Base-by-base conservation (phyloP, 768 basidiomycete species). In the Lentinula sp. region DNA sequence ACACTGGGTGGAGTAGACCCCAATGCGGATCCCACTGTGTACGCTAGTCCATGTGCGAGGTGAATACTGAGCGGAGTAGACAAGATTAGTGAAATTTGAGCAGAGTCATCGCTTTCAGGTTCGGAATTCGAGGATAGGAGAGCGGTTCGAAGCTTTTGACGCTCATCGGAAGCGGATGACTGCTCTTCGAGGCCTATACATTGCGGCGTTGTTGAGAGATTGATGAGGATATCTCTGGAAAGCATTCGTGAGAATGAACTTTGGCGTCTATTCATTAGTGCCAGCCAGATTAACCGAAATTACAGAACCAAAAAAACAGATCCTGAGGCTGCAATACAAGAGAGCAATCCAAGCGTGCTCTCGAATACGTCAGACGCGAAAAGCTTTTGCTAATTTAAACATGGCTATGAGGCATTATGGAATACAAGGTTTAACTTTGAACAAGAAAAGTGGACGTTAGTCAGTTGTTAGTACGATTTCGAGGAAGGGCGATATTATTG, bases 11-110 rank as follows among this genome's bases (percentile, higher is more conserved):
- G 83, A 4, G 68, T 70, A 11, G 71, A 71, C 0, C 79, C 80
- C 15, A 86, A 68, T 2, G 85, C 86, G 13, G 86, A 87, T 21
- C 86, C 86, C 1, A 70, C 64, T 8, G 86, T 87, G 59, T 81
- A 82, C 4, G 86, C 86, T 0, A 88, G 71, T 7, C 85, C 81
- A 57, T 78, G 73, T 1, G 78, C 69, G 37, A 84, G 65, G 62
- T 85, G 80, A 7, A 66, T 71, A 56, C 75, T 75, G 10, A 85
- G 72, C 0, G 77, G 71, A 21, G 68, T 58, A 55, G 39, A 55
- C 8, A 55, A 21, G 21, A 40, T 23, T 15, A 37, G 9, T 15
- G 16, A 53, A 5, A 40, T 15, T n/a, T 13, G 51, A 15, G n/a
- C 7, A 37, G 7, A 10, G 34, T 53, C 34, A 50, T 31, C 45